Evolutionary conservation across 352 stramenopile genomes (phyloP), one percentile per base, ranked within the genome.

Genomic region (Globisporangium parvum): DNA sequence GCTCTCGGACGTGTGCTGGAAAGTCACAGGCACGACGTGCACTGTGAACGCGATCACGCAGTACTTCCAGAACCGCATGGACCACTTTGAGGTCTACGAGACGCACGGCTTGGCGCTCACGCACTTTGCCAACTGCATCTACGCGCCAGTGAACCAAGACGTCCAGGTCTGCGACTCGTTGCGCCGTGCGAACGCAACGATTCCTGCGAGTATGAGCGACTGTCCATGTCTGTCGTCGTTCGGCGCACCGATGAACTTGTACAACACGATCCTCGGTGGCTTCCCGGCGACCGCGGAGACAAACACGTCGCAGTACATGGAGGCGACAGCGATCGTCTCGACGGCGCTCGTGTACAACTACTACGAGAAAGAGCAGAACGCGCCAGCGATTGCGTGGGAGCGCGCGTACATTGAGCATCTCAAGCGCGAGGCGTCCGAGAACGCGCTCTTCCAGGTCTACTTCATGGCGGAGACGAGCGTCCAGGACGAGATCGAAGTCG

Each of bases 321-420:
- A 88, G 5, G 67, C 71, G 0, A 61, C 59, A 1, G 73, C 77
- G 11, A 66, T 88, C 47, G 68, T 88, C 3, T 76, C 67, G 6
- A 81, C 75, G 14, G 73, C 67, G 23, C 60, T 88, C 52, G 75
- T 81, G 33, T 85, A 84, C 63, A 88, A 86, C 41, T 85, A 83
- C 47, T 68, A 79, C 24, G 74, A 86, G 15, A 57, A 75, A 17
- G 50, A 39, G 0, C 60, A 65, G 10, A 87, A 87, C 33, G 47
- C 67, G 1, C 62, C 73, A 14, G 74, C 80, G 12, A 71, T 88
- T 24, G 41, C 67, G 24, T 93, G 83, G 83, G 83, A 93, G 47
- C 79, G 76, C 21, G 65, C 60, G 8, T 91, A 75, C 60, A 77
- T 93, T 48, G 28, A 66, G 15, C 71, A 58, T 2, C 83, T 93